Percentiles rank a stretch among this genome's conserved stretches.
Conservation (phyloP, 2,329 filamentous ascomycete genomes). For the Penicillium occitanis region DNA sequence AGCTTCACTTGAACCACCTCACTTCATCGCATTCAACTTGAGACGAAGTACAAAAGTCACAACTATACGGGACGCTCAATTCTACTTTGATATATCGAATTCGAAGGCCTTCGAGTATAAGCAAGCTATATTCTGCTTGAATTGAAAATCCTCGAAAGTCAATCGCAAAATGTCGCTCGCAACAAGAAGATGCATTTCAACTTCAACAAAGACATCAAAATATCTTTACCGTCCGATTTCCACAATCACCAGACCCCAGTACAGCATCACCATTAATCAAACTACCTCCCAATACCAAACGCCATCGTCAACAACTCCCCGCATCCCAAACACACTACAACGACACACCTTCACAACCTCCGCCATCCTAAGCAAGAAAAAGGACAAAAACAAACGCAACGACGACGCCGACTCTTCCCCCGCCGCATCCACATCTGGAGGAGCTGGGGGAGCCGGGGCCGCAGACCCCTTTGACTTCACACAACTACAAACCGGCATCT, state of each 20-base stretch:
- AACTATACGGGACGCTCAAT: neutral
- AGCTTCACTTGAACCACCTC: neutral
- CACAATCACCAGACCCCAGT: neutral
- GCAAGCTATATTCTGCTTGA: neutral
- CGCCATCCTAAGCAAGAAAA: conserved; percentile 17
- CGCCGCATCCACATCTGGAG: neutral
- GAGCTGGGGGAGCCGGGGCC: conserved; percentile 34
- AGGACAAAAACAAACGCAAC: conserved; percentile 18
- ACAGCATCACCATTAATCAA: neutral
- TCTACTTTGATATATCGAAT: neutral
- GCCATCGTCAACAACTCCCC: neutral
- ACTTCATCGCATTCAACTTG: neutral
- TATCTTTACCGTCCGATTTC: neutral
- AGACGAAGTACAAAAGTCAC: neutral
- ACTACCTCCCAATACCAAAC: neutral
- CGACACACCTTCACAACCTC: conserved; percentile 17
- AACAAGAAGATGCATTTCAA: conserved; percentile 11
- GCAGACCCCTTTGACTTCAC: conserved; percentile 62
- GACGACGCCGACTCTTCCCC: conserved; percentile 1
- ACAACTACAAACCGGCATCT: conserved; percentile 56
- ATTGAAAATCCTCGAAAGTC: neutral
- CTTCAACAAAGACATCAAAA: neutral
- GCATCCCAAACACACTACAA: neutral
- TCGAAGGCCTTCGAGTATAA: neutral
- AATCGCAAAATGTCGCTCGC: conserved; percentile 12